Conservation (phyloP, 1,139 yeast species). For the Martiniozyma asiatica region DNA sequence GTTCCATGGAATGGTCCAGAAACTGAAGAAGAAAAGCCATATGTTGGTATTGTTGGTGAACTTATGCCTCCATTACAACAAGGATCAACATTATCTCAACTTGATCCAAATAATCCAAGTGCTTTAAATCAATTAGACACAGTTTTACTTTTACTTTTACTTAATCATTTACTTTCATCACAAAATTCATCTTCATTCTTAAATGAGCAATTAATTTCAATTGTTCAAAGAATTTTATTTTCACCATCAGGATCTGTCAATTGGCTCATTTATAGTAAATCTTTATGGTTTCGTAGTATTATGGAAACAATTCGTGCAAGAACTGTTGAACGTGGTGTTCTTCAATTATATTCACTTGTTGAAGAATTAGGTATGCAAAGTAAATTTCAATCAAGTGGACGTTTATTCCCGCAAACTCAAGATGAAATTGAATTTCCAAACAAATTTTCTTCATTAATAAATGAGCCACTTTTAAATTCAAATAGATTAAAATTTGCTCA, state of each 20-base stretch:
- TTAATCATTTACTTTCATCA: conserved; percentile 53
- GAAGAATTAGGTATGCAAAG: conserved; percentile 72
- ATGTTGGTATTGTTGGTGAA: no score
- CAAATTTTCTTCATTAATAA: conserved; percentile 16
- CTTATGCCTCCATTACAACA: no score
- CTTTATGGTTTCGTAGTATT: conserved; percentile 82
- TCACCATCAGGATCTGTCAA: conserved; percentile 37
- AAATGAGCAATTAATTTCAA: conserved; percentile 71
- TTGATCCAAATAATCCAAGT: conserved; percentile 83
- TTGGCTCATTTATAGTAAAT: conserved; percentile 74
- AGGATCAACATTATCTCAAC: conserved; percentile 30
- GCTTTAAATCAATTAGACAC: conserved; percentile 57
- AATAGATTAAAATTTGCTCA: conserved; percentile 59
- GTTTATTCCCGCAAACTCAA: conserved; percentile 44
- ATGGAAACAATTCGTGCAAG: conserved; percentile 72
- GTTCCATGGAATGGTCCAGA: conserved; percentile 35
- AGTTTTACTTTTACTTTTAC: conserved; percentile 57
- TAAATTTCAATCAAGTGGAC: conserved; percentile 39
- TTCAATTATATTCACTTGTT: conserved; percentile 85
- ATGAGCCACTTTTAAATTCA: conserved; percentile 26
- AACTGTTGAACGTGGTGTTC: conserved; percentile 86
- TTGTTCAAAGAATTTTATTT: conserved; percentile 60
- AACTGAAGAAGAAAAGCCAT: conserved; percentile 55
- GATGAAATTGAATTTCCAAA: conserved; percentile 21
- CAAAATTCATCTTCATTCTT: conserved; percentile 62